A percentile compares a stretch with the other conserved stretches of the same genome.
phyloP scores from a whole-genome alignment of 1,139 yeast genomes.

The Saccharomyces hybrid region DNA sequence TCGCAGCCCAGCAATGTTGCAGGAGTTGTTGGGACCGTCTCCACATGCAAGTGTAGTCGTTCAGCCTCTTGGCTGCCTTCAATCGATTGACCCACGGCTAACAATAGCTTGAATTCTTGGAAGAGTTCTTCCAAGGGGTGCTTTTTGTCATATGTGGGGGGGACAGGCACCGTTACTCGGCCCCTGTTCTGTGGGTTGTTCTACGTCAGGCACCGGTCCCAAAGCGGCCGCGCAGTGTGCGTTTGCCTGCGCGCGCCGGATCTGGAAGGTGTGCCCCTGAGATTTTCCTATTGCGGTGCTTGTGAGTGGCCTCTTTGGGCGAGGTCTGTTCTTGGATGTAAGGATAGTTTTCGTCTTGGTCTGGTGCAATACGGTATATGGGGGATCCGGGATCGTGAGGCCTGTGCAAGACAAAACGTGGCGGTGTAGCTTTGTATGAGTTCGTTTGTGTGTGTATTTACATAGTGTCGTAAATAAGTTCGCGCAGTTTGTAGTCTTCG shows the following conservation, averaged over 20 bases:
- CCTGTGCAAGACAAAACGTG: background rate
- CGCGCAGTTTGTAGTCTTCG: constrained; percentile 66
- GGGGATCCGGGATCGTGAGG: background rate
- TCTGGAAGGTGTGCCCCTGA: background rate
- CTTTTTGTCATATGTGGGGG: background rate
- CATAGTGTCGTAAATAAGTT: constrained; percentile 43
- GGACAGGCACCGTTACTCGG: constrained; percentile 7
- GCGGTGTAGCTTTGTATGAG: background rate
- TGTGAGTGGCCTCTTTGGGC: background rate
- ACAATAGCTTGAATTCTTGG: background rate
- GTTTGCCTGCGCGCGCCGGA: background rate
- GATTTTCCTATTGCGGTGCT: background rate
- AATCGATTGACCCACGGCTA: background rate
- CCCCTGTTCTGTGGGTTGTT: background rate
- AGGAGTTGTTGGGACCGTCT: background rate
- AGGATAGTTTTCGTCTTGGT: constrained; percentile 26
- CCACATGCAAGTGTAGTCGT: background rate
- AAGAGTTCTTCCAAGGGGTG: background rate
- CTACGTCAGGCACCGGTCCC: background rate
- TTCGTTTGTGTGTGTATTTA: constrained; percentile 11
- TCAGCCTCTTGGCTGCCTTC: background rate
- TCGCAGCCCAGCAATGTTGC: background rate
- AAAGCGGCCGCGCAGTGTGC: background rate
- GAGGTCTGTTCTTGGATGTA: constrained; percentile 6
- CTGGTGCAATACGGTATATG: background rate